Evolutionary conservation across 768 basidiomycete genomes (phyloP).

Genomic region (Boletus subcaerulescens): DNA sequence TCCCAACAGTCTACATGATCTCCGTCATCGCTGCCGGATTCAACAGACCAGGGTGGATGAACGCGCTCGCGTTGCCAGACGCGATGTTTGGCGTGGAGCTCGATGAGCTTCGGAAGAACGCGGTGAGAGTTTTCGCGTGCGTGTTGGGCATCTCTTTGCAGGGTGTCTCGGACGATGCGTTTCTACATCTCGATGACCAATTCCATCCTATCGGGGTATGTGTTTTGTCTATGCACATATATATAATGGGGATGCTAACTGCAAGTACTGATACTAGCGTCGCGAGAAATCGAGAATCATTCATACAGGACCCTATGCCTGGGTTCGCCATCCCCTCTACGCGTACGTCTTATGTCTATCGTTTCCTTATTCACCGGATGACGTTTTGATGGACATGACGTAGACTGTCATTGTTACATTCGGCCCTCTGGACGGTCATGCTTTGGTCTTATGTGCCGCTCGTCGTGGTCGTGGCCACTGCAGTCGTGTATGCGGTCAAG

Average conservation of each 20-base stretch:
- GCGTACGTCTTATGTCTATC: slow-evolving; percentile 3
- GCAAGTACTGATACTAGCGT: neutral
- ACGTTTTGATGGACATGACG: neutral
- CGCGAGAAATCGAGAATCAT: slow-evolving; percentile 10
- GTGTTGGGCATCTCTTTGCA: neutral
- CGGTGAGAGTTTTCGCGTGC: neutral
- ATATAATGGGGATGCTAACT: no score
- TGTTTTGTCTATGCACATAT: no score
- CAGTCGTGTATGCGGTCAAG: neutral
- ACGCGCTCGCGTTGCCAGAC: neutral
- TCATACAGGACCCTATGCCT: slow-evolving; percentile 16
- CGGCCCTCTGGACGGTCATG: neutral
- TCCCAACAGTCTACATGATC: neutral
- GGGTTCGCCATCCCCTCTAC: slow-evolving; percentile 15
- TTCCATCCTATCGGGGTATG: slow-evolving; percentile 9
- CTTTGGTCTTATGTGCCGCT: slow-evolving; percentile 13
- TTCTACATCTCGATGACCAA: slow-evolving; percentile 5
- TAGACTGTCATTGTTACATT: slow-evolving; percentile 1
- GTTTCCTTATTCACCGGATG: neutral
- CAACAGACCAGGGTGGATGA: slow-evolving; percentile 1
- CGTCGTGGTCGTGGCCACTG: neutral
- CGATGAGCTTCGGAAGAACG: neutral
- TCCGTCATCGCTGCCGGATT: neutral
- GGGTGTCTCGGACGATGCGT: neutral
- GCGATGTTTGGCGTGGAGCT: neutral